These are phyloP conservation scores for Venturia carpophila DNA, from an alignment of 2,329 filamentous ascomycete species.

Conservation along the genomic window DNA sequence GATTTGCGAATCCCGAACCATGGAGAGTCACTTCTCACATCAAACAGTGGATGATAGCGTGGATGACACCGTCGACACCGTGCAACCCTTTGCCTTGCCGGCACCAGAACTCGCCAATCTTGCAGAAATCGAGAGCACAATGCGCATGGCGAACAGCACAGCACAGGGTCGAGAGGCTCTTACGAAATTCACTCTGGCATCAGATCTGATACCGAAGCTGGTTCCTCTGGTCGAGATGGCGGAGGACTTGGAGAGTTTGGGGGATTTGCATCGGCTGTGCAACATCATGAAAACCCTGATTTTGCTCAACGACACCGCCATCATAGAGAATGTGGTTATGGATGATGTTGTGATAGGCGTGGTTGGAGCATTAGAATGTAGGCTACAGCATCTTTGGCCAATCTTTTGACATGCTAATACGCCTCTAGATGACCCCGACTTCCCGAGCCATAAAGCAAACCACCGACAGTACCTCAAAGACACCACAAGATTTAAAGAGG, in stretches of 20 bases:
- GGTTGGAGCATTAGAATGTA: constrained; percentile 86
- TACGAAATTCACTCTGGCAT: constrained; percentile 74
- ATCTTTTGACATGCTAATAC: constrained; percentile 28
- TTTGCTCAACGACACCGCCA: constrained; percentile 84
- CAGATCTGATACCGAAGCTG: constrained; percentile 81
- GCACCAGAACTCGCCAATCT: constrained; percentile 74
- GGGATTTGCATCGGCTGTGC: constrained; percentile 83
- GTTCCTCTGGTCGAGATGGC: constrained; percentile 80
- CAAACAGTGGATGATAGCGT: constrained; percentile 63
- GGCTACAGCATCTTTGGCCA: constrained; percentile 23
- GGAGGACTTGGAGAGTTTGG: constrained; percentile 80
- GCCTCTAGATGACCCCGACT: constrained; percentile 75
- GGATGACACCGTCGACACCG: constrained; percentile 73
- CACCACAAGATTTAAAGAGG: constrained; percentile 88
- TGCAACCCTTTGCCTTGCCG: constrained; percentile 66
- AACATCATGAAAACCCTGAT: constrained; percentile 98
- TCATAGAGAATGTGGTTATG: constrained; percentile 89
- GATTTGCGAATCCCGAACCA: background rate
- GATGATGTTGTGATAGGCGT: constrained; percentile 86
- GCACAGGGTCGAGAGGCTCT: constrained; percentile 74
- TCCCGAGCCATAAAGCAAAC: constrained; percentile 94
- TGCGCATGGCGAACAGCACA: constrained; percentile 69
- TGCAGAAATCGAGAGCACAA: constrained; percentile 72
- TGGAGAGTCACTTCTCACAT: background rate
- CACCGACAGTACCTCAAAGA: constrained; percentile 89